Evolutionary conservation across 306 rosid genomes (phyloP).

Genomic region (Medicago lupulina): DNA sequence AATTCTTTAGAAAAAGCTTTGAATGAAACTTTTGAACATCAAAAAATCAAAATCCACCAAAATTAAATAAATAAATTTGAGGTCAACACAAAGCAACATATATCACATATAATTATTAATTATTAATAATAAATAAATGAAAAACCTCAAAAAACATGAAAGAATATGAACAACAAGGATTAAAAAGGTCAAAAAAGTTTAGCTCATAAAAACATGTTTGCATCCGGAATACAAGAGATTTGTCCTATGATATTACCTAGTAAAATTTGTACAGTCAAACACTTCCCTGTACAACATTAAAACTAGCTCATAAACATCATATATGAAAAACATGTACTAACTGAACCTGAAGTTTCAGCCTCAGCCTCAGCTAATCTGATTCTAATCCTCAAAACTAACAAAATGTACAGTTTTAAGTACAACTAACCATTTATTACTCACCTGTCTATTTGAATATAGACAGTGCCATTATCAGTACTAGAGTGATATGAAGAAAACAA

Average conservation of each 20-base stretch:
- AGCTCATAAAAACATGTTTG: slow-evolving; percentile 38
- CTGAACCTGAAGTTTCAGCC: slow-evolving; percentile 42
- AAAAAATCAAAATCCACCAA: not conserved
- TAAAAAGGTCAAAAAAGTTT: slow-evolving; percentile 27
- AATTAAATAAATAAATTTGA: not conserved
- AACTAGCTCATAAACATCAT: slow-evolving; percentile 45
- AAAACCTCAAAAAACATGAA: not conserved
- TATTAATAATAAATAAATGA: not conserved
- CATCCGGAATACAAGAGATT: slow-evolving; percentile 39
- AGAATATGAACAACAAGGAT: not conserved
- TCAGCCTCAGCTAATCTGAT: slow-evolving; percentile 54
- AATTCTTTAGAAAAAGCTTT: not conserved
- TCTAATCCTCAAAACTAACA: slow-evolving; percentile 72
- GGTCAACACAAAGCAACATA: too few species aligned
- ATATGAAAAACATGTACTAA: slow-evolving; percentile 48
- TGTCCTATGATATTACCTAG: slow-evolving; percentile 39
- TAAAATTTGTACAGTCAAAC: slow-evolving; percentile 52
- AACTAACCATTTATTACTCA: slow-evolving; percentile 69
- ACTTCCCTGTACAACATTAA: slow-evolving; percentile 47
- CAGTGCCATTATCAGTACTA: slow-evolving; percentile 37
- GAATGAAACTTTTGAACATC: not conserved
- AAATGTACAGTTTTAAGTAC: slow-evolving; percentile 93
- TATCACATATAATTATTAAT: too few species aligned
- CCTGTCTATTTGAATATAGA: slow-evolving; percentile 51
- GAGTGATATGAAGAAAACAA: slow-evolving; percentile 34